phyloP scores from a whole-genome alignment of 768 basidiomycete species.

The Grammothele lineata region DNA sequence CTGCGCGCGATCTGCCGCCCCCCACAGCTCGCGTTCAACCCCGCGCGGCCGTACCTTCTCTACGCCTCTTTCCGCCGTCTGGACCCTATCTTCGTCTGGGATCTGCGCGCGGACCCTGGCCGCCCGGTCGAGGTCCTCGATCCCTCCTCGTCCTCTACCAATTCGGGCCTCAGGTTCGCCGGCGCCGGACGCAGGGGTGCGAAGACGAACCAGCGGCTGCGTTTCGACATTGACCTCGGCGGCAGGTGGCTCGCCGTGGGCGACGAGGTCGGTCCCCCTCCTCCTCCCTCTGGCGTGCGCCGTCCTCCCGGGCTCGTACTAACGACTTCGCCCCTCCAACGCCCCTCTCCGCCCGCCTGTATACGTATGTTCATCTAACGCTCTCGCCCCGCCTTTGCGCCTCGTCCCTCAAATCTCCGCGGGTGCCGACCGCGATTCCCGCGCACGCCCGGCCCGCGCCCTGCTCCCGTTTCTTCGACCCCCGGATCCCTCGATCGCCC shows the following conservation, averaged over 20 bases:
- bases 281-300: background rate
- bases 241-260: constrained; percentile 66
- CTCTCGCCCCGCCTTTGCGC: too few relatives aligned
- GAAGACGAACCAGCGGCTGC: constrained; percentile 68
- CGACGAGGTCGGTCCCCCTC: constrained; percentile 49
- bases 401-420: too few relatives aligned
- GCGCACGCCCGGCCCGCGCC: too few relatives aligned
- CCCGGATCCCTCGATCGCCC: too few relatives aligned
- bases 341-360: too few relatives aligned
- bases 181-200: background rate
- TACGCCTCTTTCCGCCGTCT: constrained; percentile 76
- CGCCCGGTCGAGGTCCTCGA: constrained; percentile 37
- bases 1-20: background rate
- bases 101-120: constrained; percentile 58
- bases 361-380: too few relatives aligned
- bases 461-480: too few relatives aligned
- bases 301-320: too few relatives aligned
- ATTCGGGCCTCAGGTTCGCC: too few relatives aligned
- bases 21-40: constrained; percentile 72
- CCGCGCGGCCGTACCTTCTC: constrained; percentile 60
- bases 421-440: too few relatives aligned
- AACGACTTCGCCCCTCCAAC: too few relatives aligned
- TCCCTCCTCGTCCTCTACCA: background rate
- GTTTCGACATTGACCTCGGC: constrained; percentile 71
- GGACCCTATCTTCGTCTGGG: constrained; percentile 70